A percentile compares a stretch with the other conserved stretches of the same genome.
Evolutionary conservation across 306 rosid genomes (phyloP).

Genomic region (Pyrus betulifolia): DNA sequence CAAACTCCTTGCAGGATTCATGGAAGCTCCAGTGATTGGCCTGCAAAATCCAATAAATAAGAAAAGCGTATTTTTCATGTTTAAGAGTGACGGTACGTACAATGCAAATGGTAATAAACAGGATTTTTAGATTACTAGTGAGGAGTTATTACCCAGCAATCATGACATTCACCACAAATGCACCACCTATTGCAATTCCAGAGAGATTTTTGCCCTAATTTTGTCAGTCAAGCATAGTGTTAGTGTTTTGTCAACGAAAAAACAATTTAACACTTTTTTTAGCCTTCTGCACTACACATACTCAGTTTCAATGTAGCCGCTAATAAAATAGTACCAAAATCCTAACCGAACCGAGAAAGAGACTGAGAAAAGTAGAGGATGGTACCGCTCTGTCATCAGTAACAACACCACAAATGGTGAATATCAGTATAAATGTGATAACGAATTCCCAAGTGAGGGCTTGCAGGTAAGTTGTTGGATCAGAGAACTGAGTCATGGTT

Average conservation of each 20-base stretch:
- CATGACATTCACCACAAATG: conserved; percentile 29
- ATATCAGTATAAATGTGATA: conserved; percentile 26
- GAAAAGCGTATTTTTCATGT: not conserved
- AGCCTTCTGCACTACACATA: not conserved
- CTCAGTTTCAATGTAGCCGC: not conserved
- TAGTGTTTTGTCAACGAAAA: not conserved
- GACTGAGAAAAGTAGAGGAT: not conserved
- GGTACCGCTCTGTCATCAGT: conserved; percentile 45
- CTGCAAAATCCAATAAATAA: conserved; percentile 17
- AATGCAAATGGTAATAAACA: not conserved
- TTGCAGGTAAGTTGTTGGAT: conserved; percentile 17
- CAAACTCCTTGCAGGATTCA: conserved; percentile 59
- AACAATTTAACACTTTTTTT: too few relatives aligned
- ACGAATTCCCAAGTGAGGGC: conserved; percentile 24
- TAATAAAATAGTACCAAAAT: not conserved
- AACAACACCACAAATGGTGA: conserved; percentile 41
- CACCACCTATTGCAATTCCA: conserved; percentile 43
- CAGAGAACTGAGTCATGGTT: conserved; percentile 8
- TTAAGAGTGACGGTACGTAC: not conserved
- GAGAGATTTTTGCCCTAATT: conserved; percentile 31
- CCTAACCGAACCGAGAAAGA: not conserved
- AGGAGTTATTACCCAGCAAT: conserved; percentile 27
- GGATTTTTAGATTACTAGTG: not conserved
- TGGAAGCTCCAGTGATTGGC: conserved; percentile 44
- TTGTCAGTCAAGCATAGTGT: conserved; percentile 7